Evolutionary conservation across 176 grass and related monocot species (phyloP).

Genomic region (Eleusine indica): DNA sequence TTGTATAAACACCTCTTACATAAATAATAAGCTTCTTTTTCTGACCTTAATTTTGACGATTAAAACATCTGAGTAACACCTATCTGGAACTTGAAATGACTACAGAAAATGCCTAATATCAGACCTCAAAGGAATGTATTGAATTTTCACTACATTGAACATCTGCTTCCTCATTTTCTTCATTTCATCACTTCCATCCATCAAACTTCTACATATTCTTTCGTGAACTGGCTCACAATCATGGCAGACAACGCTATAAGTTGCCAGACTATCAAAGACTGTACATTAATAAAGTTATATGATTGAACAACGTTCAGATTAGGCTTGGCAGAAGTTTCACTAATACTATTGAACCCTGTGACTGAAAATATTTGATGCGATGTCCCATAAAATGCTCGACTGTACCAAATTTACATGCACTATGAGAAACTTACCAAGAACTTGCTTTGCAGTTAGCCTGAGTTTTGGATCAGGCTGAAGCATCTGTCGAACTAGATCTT

Average conservation of each 20-base stretch:
- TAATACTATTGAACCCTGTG: neutral
- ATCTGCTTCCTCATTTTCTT: neutral
- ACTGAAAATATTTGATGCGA: neutral
- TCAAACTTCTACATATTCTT: neutral
- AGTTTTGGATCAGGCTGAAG: slow-evolving; percentile 92
- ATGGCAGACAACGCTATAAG: neutral
- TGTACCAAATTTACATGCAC: neutral
- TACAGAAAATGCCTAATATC: neutral
- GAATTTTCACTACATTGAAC: neutral
- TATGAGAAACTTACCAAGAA: slow-evolving; percentile 67
- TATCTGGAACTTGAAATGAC: neutral
- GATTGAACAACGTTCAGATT: neutral
- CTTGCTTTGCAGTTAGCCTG: slow-evolving; percentile 94
- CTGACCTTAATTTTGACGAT: neutral
- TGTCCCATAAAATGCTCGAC: neutral
- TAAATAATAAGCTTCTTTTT: neutral
- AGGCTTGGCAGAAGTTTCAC: slow-evolving; percentile 14
- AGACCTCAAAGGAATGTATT: neutral
- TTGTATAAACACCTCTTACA: neutral
- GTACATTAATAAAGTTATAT: neutral
- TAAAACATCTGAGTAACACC: slow-evolving; percentile 10
- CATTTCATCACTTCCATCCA: neutral
- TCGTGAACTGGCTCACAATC: neutral
- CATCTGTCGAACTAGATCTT: slow-evolving; percentile 92
- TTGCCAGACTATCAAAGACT: neutral